Conservation (phyloP, 768 basidiomycete species). For the Boletus barrowsii region DNA sequence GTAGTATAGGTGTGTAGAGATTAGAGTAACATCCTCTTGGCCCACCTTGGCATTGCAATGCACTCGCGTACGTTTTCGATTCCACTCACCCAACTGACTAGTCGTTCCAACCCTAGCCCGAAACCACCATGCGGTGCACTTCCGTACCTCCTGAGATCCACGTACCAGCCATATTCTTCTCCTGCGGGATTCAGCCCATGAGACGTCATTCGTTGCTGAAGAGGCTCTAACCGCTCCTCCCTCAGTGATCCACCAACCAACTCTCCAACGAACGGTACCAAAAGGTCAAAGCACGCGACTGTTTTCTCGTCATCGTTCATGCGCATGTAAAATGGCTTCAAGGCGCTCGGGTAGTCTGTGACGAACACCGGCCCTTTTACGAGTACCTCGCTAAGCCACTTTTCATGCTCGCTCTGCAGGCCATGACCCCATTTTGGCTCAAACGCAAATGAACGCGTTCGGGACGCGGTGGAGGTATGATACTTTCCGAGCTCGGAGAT, state of each 20-base stretch:
- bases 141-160: conserved; percentile 80
- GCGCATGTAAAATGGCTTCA: conserved; percentile 99
- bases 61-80: conserved; percentile 91
- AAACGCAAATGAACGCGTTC: conserved; percentile 45
- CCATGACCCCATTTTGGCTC: conserved; percentile 63
- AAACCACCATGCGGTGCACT: conserved; percentile 93
- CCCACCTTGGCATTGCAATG: conserved; percentile 88
- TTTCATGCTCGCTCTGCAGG: conserved; percentile 90
- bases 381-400: conserved; percentile 74
- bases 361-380: conserved; percentile 83
- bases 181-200: conserved; percentile 43
- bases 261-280: conserved; percentile 87
- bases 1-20: neutral
- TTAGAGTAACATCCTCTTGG: conserved; percentile 70
- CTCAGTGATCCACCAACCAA: conserved; percentile 89
- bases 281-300: conserved; percentile 93
- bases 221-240: conserved; percentile 61
- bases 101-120: conserved; percentile 92
- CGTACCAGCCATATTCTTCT: conserved; percentile 63
- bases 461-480: conserved; percentile 24
- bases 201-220: conserved; percentile 49
- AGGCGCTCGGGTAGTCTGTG: conserved; percentile 74
- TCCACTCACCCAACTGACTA: conserved; percentile 84
- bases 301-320: conserved; percentile 54
- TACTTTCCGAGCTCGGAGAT: conserved; percentile 51